A percentile compares a stretch with the other conserved stretches of the same genome.
Evolutionary conservation across 2,329 filamentous ascomycete species (phyloP).

Genomic region (Fusarium xylarioides): DNA sequence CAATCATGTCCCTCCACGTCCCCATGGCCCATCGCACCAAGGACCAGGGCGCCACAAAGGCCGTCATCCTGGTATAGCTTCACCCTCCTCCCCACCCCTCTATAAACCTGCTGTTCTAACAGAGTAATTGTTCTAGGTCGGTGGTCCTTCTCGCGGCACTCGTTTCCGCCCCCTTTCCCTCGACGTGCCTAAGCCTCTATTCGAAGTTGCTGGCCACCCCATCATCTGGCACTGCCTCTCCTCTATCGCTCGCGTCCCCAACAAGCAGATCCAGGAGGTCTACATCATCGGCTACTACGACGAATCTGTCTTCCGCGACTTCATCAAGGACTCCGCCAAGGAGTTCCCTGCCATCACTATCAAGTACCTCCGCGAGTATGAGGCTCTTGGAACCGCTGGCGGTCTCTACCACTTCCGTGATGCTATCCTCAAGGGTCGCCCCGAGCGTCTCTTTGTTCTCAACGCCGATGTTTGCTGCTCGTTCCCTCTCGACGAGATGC

Average conservation of each 20-base stretch:
- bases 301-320: slow-evolving; percentile 95
- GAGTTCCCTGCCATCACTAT: slow-evolving; percentile 87
- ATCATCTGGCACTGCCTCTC: slow-evolving; percentile 98
- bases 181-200: slow-evolving; percentile 97
- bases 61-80: slow-evolving; percentile 82
- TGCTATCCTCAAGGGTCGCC: slow-evolving; percentile 94
- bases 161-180: slow-evolving; percentile 94
- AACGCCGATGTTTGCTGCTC: slow-evolving; percentile 99
- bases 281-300: slow-evolving; percentile 99
- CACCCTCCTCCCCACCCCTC: neutral
- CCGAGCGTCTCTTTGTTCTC: slow-evolving; percentile 94
- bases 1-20: slow-evolving; percentile 65
- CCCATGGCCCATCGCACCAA: slow-evolving; percentile 59
- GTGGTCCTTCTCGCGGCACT: slow-evolving; percentile 93
- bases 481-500: slow-evolving; percentile 96
- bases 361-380: slow-evolving; percentile 97
- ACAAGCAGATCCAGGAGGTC: slow-evolving; percentile 84
- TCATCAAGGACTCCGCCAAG: slow-evolving; percentile 89
- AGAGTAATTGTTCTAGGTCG: slow-evolving; percentile 69
- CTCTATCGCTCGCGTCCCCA: slow-evolving; percentile 87
- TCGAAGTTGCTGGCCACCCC: slow-evolving; percentile 96
- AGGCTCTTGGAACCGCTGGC: slow-evolving; percentile 93
- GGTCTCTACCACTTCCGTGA: slow-evolving; percentile 99
- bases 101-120: slow-evolving; percentile 39
- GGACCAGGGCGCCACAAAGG: slow-evolving; percentile 78